Conservation (phyloP, 176 grass and related monocot species). For the Avena sativa region DNA sequence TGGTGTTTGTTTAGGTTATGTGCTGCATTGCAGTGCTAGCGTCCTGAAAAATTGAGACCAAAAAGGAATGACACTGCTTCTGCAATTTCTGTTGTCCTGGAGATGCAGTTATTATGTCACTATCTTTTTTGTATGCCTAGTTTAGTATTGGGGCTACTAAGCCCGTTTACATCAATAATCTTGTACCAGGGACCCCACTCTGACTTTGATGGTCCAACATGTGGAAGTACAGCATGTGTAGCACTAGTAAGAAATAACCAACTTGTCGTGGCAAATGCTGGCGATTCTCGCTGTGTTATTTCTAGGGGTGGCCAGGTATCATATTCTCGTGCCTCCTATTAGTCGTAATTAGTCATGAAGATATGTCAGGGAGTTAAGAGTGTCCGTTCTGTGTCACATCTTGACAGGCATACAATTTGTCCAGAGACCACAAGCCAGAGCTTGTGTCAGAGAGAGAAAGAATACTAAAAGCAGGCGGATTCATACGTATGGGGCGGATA, state of each 20-base stretch:
- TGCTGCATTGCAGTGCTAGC: neutral
- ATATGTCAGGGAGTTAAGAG: slow-evolving; percentile 26
- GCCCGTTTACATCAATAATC: slow-evolving; percentile 23
- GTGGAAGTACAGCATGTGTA: slow-evolving; percentile 91
- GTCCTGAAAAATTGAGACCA: neutral
- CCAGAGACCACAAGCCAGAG: slow-evolving; percentile 96
- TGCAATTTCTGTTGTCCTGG: neutral
- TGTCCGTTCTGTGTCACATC: slow-evolving; percentile 26
- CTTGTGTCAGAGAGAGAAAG: slow-evolving; percentile 85
- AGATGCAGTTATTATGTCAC: slow-evolving; percentile 4
- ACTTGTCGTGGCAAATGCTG: slow-evolving; percentile 91
- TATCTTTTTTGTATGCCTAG: neutral
- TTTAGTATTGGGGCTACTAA: neutral
- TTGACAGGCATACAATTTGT: slow-evolving; percentile 87
- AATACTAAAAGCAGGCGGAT: slow-evolving; percentile 94
- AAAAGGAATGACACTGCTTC: neutral
- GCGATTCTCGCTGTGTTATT: slow-evolving; percentile 98
- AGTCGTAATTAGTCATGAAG: slow-evolving; percentile 1
- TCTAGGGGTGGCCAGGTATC: slow-evolving; percentile 86
- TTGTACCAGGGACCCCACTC: slow-evolving; percentile 84
- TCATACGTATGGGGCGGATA: slow-evolving; percentile 83
- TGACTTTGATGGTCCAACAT: slow-evolving; percentile 83
- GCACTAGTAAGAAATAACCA: slow-evolving; percentile 84
- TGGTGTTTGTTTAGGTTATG: slow-evolving; percentile 23
- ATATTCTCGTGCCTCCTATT: slow-evolving; percentile 17